Base-by-base conservation (phyloP, 2,329 filamentous ascomycete genomes). In the Penicillium capsulatum region DNA sequence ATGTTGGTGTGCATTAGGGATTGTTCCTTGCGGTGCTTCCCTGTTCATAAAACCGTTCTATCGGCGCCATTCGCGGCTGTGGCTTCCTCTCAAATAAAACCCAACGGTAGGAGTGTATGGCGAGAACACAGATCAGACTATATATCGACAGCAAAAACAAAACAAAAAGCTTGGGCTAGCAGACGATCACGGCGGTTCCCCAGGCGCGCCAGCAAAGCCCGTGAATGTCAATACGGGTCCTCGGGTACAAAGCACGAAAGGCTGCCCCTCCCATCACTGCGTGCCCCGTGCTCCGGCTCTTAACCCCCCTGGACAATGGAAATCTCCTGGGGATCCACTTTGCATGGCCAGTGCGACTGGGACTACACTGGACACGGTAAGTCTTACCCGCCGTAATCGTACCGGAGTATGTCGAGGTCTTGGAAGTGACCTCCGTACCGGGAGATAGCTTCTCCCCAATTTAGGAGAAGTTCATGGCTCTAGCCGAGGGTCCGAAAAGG, bases 361-460 rank as follows among this genome's bases (percentile, higher is more conserved):
- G 34, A n/a, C 51, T 54, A 54, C 45, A 20, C 50, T 45, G 31
- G 34, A 54, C 36, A 46, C 15, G 42, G 51, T 51, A 54, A 54
- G 51, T 54, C 42, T 44, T 36, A 40, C 39, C 51, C 47, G 46
- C 50, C 51, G 45, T 42, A 42, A 41, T 42, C 31, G 26, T 11
- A 11, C 33, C 28, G 37, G 31, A 19, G 31, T 10, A n/a, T n/a
- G n/a, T n/a, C n/a, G n/a, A n/a, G n/a, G n/a, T n/a, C n/a, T n/a
- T n/a, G n/a, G n/a, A n/a, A n/a, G n/a, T n/a, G n/a, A n/a, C n/a
- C n/a, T n/a, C n/a, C n/a, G n/a, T n/a, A n/a, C 34, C 34, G 34
- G 34, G 26, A 22, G 9, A 22, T 22, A 9, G 19, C 19, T 22
- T 22, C 19, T 22, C 19, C 19, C 19, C 19, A n/a, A n/a, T n/a